phyloP scores from a whole-genome alignment of 345 rosid genomes.

The Hypericum androsaemum region DNA sequence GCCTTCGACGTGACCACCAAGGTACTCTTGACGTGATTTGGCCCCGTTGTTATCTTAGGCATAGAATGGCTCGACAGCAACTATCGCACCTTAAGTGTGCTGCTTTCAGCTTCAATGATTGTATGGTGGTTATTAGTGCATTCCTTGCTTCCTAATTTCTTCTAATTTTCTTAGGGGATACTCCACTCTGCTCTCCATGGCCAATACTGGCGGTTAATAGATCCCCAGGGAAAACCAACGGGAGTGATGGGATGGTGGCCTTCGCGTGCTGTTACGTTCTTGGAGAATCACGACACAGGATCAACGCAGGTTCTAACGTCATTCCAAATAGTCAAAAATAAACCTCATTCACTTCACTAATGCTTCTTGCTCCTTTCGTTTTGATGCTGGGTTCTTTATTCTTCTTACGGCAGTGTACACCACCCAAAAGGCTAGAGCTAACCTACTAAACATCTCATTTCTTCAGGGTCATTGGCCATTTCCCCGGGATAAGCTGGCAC shows the following conservation, averaged over 20 bases:
- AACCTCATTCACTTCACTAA: too few relatives aligned
- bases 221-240: constrained; percentile 43
- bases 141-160: neutral
- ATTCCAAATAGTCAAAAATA: too few relatives aligned
- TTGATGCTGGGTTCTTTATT: too few relatives aligned
- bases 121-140: too few relatives aligned
- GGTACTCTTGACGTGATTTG: constrained; percentile 11
- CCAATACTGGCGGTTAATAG: constrained; percentile 41
- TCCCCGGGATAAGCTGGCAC: constrained; percentile 35
- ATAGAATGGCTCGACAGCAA: neutral
- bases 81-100: too few relatives aligned
- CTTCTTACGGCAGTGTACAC: too few relatives aligned
- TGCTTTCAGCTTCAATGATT: too few relatives aligned
- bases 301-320: constrained; percentile 31
- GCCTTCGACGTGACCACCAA: constrained; percentile 54
- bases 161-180: constrained; percentile 24
- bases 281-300: constrained; percentile 49
- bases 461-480: constrained; percentile 49
- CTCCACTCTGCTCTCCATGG: constrained; percentile 28
- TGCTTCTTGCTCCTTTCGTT: too few relatives aligned
- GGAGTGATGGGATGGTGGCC: constrained; percentile 59
- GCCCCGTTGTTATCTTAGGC: constrained; percentile 1
- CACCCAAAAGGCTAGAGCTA: neutral
- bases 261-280: constrained; percentile 39
- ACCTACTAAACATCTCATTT: neutral